Evolutionary conservation across 2,329 filamentous ascomycete genomes (phyloP), one percentile per base, ranked within the genome.

Genomic region (Nemania bipapillata): DNA sequence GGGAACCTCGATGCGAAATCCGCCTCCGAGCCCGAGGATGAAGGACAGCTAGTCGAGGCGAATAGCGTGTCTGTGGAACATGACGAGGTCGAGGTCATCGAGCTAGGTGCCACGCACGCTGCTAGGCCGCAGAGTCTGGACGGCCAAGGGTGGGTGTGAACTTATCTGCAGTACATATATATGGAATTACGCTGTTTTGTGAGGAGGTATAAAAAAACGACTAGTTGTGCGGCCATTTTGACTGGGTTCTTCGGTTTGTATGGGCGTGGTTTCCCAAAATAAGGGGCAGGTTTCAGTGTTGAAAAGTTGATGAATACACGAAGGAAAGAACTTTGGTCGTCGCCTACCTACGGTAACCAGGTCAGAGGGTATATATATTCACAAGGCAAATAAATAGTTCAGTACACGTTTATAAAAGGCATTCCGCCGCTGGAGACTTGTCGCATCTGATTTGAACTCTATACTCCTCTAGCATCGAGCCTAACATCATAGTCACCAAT

Each of bases 1-100:
- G 63, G 53, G 5, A 63, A 56, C 35, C 30, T 58, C 12, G 55
- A 60, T 15, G 55, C 61, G 11, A 62, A 49, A n/a, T 61, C 60
- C 6, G 26, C 45, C 4, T 61, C 65, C 4, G 37, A 56, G 7
- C 50, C 55, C 1, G 60, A 45, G 20, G 53, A 57, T 1, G 57
- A 60, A 26, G 52, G 22, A 17, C 50, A 53, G n/a, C 17, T 57
- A 1, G 63, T 22, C 6, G 57, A 59, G 17, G 37, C 20, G 3
- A 37, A 49, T 12, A 42, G 37, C 53, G 40, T 50, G 1, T 35
- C 45, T 17, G 5, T 58, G 12, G 55, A 62, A 53, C 57, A 65
- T 3, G 59, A 47, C 11, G 60, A 53, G 6, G 52, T 52, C 30
- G 64, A 68, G 22, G 50, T 52, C 17, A 5, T 47, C 12, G 60